phyloP scores from a whole-genome alignment of 306 rosid genomes.

The Glycyrrhiza uralensis region DNA sequence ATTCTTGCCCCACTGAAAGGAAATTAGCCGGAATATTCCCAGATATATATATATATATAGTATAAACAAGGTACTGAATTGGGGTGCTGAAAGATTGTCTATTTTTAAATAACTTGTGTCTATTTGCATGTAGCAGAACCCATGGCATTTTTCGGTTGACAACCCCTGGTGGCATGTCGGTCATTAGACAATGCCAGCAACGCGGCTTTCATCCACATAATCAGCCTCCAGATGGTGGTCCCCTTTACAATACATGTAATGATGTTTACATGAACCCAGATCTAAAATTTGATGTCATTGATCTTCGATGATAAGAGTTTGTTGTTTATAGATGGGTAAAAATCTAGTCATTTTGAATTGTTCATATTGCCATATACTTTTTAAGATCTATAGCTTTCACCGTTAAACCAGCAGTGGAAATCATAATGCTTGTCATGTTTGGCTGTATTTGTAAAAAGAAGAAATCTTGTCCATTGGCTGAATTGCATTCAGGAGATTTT shows the following conservation, averaged over 20 bases:
- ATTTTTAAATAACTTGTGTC: slow-evolving; percentile 5
- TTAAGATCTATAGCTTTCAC: slow-evolving; percentile 16
- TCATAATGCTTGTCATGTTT: slow-evolving; percentile 5
- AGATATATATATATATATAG: background rate
- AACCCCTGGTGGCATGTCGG: slow-evolving; percentile 85
- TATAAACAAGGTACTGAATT: background rate
- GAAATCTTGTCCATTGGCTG: background rate
- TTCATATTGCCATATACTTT: slow-evolving; percentile 28
- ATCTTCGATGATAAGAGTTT: slow-evolving; percentile 60
- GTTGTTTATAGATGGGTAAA: background rate
- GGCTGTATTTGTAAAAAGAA: slow-evolving; percentile 31
- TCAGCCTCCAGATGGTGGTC: slow-evolving; percentile 91
- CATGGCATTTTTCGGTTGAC: slow-evolving; percentile 97
- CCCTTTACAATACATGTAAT: slow-evolving; percentile 75
- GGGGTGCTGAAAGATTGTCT: background rate
- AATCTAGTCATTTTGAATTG: slow-evolving; percentile 35
- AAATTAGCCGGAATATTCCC: background rate
- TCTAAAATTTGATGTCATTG: slow-evolving; percentile 82
- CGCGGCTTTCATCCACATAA: slow-evolving; percentile 89
- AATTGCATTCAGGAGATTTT: background rate
- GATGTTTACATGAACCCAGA: slow-evolving; percentile 88
- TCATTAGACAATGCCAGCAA: slow-evolving; percentile 78
- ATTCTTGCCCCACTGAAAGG: background rate
- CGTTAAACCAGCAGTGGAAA: slow-evolving; percentile 15
- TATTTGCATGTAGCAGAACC: slow-evolving; percentile 48